These are phyloP conservation scores for Tetrastigma voinierianum DNA, from an alignment of 164 flowering plant genomes.

Conservation along the genomic window DNA sequence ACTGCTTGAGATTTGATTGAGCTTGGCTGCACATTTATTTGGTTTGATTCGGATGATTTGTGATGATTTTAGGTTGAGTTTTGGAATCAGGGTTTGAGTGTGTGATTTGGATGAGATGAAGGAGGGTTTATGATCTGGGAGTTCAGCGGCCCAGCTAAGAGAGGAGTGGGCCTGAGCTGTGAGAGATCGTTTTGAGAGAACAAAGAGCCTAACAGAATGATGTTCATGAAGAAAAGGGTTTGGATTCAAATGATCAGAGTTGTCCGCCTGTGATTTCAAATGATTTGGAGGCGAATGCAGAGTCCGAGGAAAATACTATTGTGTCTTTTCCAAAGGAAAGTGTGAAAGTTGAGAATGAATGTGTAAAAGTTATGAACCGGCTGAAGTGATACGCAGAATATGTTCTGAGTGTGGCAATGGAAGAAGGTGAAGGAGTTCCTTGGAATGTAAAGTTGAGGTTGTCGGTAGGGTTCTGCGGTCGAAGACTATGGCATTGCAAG, in stretches of 20 bases:
- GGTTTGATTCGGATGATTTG: background rate
- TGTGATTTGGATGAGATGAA: slow-evolving; percentile 18
- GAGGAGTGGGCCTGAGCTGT: background rate
- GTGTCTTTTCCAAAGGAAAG: background rate
- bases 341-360: background rate
- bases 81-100: background rate
- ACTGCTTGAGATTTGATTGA: background rate
- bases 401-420: slow-evolving; percentile 1
- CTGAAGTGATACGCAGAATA: slow-evolving; percentile 4
- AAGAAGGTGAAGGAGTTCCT: slow-evolving; percentile 14
- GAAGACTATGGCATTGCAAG: slow-evolving; percentile 8
- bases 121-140: slow-evolving; percentile 21
- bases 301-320: no score
- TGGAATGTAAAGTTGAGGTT: slow-evolving; percentile 5
- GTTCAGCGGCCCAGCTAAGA: background rate
- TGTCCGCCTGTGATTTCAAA: background rate
- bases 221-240: background rate
- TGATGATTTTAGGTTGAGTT: background rate
- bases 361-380: background rate
- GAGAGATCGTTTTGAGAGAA: background rate
- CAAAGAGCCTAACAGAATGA: no score
- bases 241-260: slow-evolving; percentile 7
- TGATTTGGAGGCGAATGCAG: background rate
- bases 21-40: background rate
- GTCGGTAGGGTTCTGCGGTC: slow-evolving; percentile 37